These are phyloP conservation scores for Amylostereum chailletii DNA, from an alignment of 1,284 basidiomycete species.

Conservation along the genomic window DNA sequence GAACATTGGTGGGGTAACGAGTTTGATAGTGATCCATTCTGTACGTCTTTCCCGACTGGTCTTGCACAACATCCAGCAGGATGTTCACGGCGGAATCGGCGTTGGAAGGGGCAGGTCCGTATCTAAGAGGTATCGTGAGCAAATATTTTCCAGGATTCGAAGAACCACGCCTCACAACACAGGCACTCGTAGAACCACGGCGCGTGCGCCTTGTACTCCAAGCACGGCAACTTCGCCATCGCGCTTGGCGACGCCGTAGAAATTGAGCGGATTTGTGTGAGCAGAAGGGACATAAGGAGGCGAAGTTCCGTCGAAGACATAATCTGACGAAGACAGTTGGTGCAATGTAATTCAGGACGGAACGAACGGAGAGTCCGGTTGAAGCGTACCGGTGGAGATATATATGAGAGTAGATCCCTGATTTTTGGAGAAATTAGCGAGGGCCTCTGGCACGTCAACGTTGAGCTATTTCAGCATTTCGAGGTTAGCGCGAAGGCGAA, in stretches of 20 bases:
- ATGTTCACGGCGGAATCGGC: constrained; percentile 75
- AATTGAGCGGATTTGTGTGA: constrained; percentile 64
- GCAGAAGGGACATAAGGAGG: constrained; percentile 68
- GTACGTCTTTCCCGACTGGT: constrained; percentile 70
- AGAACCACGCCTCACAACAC: constrained; percentile 46
- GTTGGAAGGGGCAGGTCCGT: constrained; percentile 70
- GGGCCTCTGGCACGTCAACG: constrained; percentile 49
- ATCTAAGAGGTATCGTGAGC: constrained; percentile 33
- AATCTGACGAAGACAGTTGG: constrained; percentile 38
- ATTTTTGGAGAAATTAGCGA: constrained; percentile 50
- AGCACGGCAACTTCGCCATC: constrained; percentile 67
- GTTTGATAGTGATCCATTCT: constrained; percentile 86
- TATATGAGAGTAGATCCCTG: constrained; percentile 59
- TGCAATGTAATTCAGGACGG: background rate
- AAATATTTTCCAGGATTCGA: background rate
- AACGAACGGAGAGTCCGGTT: too few relatives aligned
- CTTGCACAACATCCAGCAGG: constrained; percentile 68
- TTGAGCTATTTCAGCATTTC: constrained; percentile 44
- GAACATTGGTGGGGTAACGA: constrained; percentile 72
- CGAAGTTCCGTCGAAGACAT: constrained; percentile 80
- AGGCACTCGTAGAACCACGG: constrained; percentile 68
- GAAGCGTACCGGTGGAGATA: constrained; percentile 60
- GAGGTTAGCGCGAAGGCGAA: constrained; percentile 1
- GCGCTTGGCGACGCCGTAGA: constrained; percentile 71
- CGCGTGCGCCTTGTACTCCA: constrained; percentile 41